These are phyloP conservation scores for Euphrasia arctica DNA, from an alignment of 305 asterid genomes.

Conservation along the genomic window DNA sequence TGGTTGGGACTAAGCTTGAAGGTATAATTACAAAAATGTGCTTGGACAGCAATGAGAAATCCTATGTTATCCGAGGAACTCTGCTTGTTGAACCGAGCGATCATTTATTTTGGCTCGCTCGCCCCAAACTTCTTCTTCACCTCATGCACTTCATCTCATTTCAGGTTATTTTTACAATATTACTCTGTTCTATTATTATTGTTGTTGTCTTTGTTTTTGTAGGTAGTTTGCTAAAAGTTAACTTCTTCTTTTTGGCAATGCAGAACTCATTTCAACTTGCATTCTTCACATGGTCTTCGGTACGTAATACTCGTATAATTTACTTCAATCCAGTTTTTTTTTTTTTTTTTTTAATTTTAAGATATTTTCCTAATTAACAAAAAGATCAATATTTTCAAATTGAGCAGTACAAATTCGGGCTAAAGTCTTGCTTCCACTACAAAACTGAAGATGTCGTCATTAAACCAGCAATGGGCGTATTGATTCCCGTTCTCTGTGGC, in stretches of 20 bases:
- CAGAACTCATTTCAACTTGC: constrained; percentile 85
- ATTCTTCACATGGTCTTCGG: constrained; percentile 80
- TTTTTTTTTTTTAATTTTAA: constrained; percentile 3
- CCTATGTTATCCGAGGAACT: constrained; percentile 55
- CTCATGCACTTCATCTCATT: constrained; percentile 70
- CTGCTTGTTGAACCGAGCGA: constrained; percentile 63
- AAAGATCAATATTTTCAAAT: background rate
- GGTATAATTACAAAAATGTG: constrained; percentile 73
- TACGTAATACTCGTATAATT: constrained; percentile 28
- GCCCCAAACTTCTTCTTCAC: constrained; percentile 62
- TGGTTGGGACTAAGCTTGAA: constrained; percentile 74
- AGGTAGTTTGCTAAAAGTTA: background rate
- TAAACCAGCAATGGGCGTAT: constrained; percentile 48
- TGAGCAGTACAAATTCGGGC: constrained; percentile 56
- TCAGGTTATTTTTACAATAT: constrained; percentile 45
- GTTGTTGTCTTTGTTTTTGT: background rate
- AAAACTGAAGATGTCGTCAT: constrained; percentile 52
- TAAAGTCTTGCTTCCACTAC: constrained; percentile 67
- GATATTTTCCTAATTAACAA: background rate
- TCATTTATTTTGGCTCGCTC: constrained; percentile 67
- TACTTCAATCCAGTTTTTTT: constrained; percentile 6
- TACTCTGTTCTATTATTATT: background rate
- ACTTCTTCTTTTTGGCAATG: constrained; percentile 21
- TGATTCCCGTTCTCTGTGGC: constrained; percentile 68
- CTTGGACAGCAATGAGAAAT: constrained; percentile 49